Evolutionary conservation across 2,329 filamentous ascomycete genomes (phyloP).

Genomic region (Trichothecium roseum): DNA sequence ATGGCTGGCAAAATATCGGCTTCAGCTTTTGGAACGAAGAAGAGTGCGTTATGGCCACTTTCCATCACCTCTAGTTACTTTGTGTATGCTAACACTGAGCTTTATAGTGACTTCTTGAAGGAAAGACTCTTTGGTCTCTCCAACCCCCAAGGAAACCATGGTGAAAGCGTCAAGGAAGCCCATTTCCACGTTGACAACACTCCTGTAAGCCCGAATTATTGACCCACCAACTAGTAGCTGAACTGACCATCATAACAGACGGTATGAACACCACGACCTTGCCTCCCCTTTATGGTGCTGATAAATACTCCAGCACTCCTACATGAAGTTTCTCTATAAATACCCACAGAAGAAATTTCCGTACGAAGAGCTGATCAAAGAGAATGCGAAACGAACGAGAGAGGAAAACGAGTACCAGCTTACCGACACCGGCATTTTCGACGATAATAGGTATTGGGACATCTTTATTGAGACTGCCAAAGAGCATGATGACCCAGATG

Average conservation of each 20-base stretch:
- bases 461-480: slow-evolving; percentile 96
- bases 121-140: slow-evolving; percentile 91
- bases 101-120: slow-evolving; percentile 72
- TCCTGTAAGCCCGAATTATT: slow-evolving; percentile 39
- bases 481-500: slow-evolving; percentile 82
- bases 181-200: slow-evolving; percentile 97
- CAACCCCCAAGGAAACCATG: slow-evolving; percentile 94
- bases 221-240: background rate
- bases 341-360: slow-evolving; percentile 88
- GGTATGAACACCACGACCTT: slow-evolving; percentile 20
- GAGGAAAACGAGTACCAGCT: slow-evolving; percentile 85
- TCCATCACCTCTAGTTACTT: background rate
- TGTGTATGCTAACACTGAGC: slow-evolving; percentile 23
- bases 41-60: slow-evolving; percentile 51
- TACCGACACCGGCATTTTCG: slow-evolving; percentile 77
- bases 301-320: slow-evolving; percentile 59
- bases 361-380: slow-evolving; percentile 76
- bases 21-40: slow-evolving; percentile 98
- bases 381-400: slow-evolving; percentile 69
- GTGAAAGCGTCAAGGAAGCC: slow-evolving; percentile 92
- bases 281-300: slow-evolving; percentile 10
- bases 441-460: slow-evolving; percentile 90
- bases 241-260: slow-evolving; percentile 23
- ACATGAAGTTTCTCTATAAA: slow-evolving; percentile 99
- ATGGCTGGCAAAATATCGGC: slow-evolving; percentile 83